A percentile compares a stretch with the other conserved stretches of the same genome.
phyloP scores from a whole-genome alignment of 768 basidiomycete species.

The Lactarius pseudohatsudake region DNA sequence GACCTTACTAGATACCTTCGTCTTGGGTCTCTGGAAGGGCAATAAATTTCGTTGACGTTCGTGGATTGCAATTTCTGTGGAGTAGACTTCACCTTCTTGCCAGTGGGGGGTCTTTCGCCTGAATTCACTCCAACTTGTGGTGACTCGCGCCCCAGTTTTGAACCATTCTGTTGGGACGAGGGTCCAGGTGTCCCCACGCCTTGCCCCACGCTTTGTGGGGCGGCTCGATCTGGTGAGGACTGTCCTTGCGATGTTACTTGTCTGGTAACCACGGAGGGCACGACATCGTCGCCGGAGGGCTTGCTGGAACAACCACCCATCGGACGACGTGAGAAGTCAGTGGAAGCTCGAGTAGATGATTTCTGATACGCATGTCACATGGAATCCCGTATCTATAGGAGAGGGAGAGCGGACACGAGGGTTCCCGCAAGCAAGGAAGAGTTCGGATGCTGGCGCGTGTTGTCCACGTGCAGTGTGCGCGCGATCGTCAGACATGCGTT shows the following conservation, averaged over 20 bases:
- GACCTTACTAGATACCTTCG: background rate
- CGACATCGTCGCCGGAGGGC: background rate
- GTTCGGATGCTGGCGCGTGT: no score
- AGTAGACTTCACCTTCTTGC: background rate
- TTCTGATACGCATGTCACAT: background rate
- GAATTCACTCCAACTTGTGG: no score
- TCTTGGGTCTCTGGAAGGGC: no score
- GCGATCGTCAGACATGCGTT: no score
- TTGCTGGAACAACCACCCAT: background rate
- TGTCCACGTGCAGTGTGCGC: no score
- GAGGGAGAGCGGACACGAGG: no score
- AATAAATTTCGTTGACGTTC: no score
- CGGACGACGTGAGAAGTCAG: background rate
- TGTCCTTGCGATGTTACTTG: background rate
- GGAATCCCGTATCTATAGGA: background rate
- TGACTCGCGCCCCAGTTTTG: background rate
- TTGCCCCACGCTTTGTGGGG: rapidly evolving
- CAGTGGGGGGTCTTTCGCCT: no score
- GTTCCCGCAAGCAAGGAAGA: no score
- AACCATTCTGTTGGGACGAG: background rate
- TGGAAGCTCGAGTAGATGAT: background rate
- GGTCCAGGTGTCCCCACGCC: background rate
- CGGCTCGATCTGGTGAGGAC: background rate
- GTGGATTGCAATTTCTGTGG: no score
- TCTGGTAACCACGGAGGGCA: rapidly evolving